Conservation (phyloP, 2,329 filamentous ascomycete genomes). For the Cytospora piceicola region DNA sequence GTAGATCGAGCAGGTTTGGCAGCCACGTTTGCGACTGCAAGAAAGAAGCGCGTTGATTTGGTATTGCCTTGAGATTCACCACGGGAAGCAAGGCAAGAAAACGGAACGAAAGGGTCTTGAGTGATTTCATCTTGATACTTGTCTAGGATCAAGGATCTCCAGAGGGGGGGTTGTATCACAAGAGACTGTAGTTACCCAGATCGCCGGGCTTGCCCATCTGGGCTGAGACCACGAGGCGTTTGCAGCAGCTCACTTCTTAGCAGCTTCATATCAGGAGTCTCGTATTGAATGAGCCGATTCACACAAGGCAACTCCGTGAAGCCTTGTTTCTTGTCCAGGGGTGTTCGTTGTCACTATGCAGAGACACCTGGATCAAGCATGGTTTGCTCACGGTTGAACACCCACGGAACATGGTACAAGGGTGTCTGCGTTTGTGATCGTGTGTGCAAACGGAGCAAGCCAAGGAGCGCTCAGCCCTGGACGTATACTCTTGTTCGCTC, state of each 20-base stretch:
- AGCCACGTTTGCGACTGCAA: neutral
- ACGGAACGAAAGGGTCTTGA: neutral
- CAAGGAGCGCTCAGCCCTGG: neutral
- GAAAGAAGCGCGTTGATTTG: neutral
- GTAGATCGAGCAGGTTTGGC: neutral
- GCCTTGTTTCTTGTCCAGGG: neutral
- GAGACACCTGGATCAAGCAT: neutral
- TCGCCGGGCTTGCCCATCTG: neutral
- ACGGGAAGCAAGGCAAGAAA: neutral
- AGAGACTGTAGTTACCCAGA: neutral
- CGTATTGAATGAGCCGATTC: neutral
- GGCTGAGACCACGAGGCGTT: constrained; percentile 2
- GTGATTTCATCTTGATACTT: neutral
- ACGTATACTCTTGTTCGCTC: neutral
- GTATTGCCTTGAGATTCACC: neutral
- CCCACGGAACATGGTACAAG: neutral
- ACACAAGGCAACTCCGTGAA: neutral
- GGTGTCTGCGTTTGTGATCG: neutral
- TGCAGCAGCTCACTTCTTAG: neutral
- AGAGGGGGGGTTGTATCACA: neutral
- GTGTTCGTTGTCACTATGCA: neutral
- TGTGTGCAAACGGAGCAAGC: neutral
- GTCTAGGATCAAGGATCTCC: neutral
- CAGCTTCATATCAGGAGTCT: neutral
- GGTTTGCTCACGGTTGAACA: neutral